Evolutionary conservation across 2,329 filamentous ascomycete species (phyloP).

Genomic region (Colletotrichum caudatum): DNA sequence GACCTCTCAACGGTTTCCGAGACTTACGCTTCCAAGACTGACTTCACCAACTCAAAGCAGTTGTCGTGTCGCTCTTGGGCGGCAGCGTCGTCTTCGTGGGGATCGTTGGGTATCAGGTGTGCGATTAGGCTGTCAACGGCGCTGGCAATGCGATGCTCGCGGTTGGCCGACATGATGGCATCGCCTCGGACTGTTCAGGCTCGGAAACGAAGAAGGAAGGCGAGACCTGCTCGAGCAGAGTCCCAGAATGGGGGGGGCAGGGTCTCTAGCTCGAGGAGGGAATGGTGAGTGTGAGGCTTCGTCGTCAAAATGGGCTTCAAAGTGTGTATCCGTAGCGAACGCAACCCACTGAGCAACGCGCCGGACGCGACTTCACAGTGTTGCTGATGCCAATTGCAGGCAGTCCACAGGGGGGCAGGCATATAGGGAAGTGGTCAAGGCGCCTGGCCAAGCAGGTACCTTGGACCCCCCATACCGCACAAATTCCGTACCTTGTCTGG

Average conservation of each 20-base stretch:
- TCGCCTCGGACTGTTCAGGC: slow-evolving; percentile 24
- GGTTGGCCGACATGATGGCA: slow-evolving; percentile 47
- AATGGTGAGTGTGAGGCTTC: not conserved
- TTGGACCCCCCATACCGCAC: not conserved
- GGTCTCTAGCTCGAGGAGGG: not conserved
- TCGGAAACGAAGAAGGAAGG: slow-evolving; percentile 5
- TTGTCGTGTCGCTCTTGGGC: slow-evolving; percentile 77
- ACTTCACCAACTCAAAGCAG: slow-evolving; percentile 64
- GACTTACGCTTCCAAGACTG: slow-evolving; percentile 64
- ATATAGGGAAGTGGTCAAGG: slow-evolving; percentile 27
- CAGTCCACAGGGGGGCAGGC: slow-evolving; percentile 19
- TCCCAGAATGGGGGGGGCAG: not conserved
- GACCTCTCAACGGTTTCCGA: not conserved
- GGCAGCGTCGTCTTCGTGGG: slow-evolving; percentile 74
- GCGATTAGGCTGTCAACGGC: slow-evolving; percentile 84
- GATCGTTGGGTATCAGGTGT: slow-evolving; percentile 76
- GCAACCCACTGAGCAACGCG: slow-evolving; percentile 33
- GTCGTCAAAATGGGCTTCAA: slow-evolving; percentile 8
- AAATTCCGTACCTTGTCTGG: slow-evolving; percentile 1
- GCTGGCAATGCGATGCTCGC: slow-evolving; percentile 75
- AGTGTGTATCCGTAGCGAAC: slow-evolving; percentile 25
- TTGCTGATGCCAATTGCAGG: slow-evolving; percentile 28
- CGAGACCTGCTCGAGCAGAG: not conserved
- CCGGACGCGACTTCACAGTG: slow-evolving; percentile 40
- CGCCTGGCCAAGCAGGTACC: not conserved